Conservation (phyloP, 495 filamentous ascomycete genomes). For the Tuber aestivum region DNA sequence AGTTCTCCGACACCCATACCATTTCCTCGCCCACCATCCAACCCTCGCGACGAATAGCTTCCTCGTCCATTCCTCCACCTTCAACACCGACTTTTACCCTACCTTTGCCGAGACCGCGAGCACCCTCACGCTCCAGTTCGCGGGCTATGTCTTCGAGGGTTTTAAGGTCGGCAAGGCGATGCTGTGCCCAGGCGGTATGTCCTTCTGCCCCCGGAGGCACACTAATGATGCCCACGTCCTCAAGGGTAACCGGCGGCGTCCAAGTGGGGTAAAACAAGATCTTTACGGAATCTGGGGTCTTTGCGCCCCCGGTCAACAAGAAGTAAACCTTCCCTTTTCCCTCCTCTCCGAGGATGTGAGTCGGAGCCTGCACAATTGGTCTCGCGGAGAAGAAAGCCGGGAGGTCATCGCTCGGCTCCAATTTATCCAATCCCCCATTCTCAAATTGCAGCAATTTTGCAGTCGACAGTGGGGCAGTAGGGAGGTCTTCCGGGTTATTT, state of each 20-base stretch:
- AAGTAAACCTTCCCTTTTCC: constrained; percentile 31
- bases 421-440: constrained; percentile 33
- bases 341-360: constrained; percentile 32
- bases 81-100: constrained; percentile 41
- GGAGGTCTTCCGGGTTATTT: constrained; percentile 17
- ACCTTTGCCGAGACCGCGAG: constrained; percentile 35
- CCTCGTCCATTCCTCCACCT: constrained; percentile 42
- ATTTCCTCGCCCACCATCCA: constrained; percentile 43
- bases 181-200: constrained; percentile 38
- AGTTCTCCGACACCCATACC: constrained; percentile 38
- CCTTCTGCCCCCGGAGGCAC: constrained; percentile 12
- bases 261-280: constrained; percentile 38
- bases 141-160: constrained; percentile 38
- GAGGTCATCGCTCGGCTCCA: constrained; percentile 36
- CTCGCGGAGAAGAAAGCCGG: constrained; percentile 34
- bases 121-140: constrained; percentile 40
- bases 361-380: constrained; percentile 41
- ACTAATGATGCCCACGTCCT: constrained; percentile 9
- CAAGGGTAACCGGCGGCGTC: constrained; percentile 21
- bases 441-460: constrained; percentile 40
- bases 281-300: constrained; percentile 24
- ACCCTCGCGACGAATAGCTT: constrained; percentile 39
- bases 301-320: constrained; percentile 25
- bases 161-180: constrained; percentile 34
- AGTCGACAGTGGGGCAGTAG: constrained; percentile 31